phyloP scores from a whole-genome alignment of 768 basidiomycete genomes.

The Pleurotus djamor region DNA sequence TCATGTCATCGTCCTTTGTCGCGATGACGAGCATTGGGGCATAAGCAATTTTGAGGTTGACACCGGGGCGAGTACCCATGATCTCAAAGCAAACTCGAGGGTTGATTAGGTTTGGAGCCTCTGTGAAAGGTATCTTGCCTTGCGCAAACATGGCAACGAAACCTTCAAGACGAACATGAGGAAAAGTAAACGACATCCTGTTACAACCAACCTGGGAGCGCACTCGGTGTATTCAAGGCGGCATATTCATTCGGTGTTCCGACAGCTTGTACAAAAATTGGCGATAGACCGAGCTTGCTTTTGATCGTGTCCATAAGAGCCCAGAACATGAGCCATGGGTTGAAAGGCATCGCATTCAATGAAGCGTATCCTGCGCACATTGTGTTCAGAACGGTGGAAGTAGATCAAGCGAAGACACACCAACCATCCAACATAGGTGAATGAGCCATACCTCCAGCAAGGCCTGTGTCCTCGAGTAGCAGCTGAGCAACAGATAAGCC shows the following conservation, averaged over 20 bases:
- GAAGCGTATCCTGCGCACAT: slow-evolving; percentile 8
- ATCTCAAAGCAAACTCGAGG: slow-evolving; percentile 14
- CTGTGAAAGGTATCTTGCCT: slow-evolving; percentile 10
- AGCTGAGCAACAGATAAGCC: slow-evolving; percentile 15
- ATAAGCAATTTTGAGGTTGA: slow-evolving; percentile 11
- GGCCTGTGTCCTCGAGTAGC: slow-evolving; percentile 12
- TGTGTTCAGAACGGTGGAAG: background rate
- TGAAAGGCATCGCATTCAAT: slow-evolving; percentile 7
- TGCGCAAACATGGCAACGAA: slow-evolving; percentile 15
- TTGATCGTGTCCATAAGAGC: slow-evolving; percentile 12
- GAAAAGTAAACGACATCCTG: background rate
- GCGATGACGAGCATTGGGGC: slow-evolving; percentile 17
- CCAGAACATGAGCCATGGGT: slow-evolving; percentile 15
- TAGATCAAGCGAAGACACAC: background rate
- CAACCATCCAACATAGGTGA: slow-evolving; percentile 21
- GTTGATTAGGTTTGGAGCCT: slow-evolving; percentile 15
- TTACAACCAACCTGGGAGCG: slow-evolving; percentile 3
- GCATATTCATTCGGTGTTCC: slow-evolving; percentile 15
- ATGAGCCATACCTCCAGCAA: slow-evolving; percentile 24
- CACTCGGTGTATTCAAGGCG: slow-evolving; percentile 9
- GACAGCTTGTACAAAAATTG: slow-evolving; percentile 13
- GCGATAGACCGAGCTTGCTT: slow-evolving; percentile 11
- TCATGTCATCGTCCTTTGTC: slow-evolving; percentile 17
- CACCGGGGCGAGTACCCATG: slow-evolving; percentile 13
- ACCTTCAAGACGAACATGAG: slow-evolving; percentile 1